phyloP scores from a whole-genome alignment of 139 green algal genomes.

The Coelastrella sp. region DNA sequence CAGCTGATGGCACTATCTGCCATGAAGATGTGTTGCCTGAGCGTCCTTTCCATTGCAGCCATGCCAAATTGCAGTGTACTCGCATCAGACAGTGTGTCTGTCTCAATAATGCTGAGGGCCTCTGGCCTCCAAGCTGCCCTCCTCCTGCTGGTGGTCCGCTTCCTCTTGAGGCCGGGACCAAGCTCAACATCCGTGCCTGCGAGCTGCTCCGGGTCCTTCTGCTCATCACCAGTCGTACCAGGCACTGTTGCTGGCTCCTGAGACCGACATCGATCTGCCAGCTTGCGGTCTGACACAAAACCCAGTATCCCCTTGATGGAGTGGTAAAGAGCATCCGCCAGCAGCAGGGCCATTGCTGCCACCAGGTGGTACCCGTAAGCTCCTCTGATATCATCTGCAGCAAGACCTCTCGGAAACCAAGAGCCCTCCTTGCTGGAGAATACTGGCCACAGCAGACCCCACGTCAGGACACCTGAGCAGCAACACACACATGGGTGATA shows the following conservation, averaged over 20 bases:
- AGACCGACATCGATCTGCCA: not conserved
- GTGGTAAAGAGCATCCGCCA: constrained; percentile 35
- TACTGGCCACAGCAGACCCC: constrained; percentile 42
- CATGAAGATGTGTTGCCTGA: constrained; percentile 44
- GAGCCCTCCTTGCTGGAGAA: constrained; percentile 23
- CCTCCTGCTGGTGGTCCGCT: not conserved
- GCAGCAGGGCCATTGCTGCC: constrained; percentile 12
- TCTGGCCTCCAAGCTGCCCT: constrained; percentile 13
- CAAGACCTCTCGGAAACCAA: constrained; percentile 8
- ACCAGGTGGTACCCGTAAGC: constrained; percentile 33
- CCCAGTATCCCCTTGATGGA: not conserved
- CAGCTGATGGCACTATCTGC: constrained; percentile 2
- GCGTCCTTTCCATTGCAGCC: constrained; percentile 30
- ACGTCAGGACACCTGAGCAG: constrained; percentile 3
- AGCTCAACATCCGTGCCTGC: not conserved
- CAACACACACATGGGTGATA: not conserved
- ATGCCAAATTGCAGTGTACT: constrained; percentile 44
- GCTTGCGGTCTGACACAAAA: not conserved
- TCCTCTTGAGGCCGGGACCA: constrained; percentile 9
- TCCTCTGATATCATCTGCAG: constrained; percentile 3
- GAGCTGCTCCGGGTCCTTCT: not conserved
- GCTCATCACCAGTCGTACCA: not conserved
- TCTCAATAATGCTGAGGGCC: constrained; percentile 29
- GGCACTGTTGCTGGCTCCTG: not conserved
- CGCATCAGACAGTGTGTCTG: constrained; percentile 40